These are phyloP conservation scores for Nelumbo lutea DNA, from an alignment of 164 flowering plant genomes.

Conservation along the genomic window DNA sequence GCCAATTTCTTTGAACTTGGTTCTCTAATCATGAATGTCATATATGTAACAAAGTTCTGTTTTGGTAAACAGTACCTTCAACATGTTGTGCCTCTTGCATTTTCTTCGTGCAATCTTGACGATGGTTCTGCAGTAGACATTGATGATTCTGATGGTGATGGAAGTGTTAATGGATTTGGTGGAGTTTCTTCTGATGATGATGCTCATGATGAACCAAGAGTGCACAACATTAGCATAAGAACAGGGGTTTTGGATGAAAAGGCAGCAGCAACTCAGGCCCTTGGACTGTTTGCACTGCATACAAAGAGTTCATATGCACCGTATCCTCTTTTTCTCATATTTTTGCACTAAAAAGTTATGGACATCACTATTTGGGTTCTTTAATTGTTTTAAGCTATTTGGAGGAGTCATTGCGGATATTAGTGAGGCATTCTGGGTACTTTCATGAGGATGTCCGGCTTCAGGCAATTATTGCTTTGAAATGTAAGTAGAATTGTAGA, in stretches of 20 bases:
- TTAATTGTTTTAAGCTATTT: slow-evolving; percentile 61
- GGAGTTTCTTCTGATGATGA: slow-evolving; percentile 98
- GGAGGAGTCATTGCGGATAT: slow-evolving; percentile 83
- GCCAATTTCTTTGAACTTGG: neutral
- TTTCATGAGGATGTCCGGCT: slow-evolving; percentile 99
- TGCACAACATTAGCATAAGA: slow-evolving; percentile 87
- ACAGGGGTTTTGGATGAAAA: slow-evolving; percentile 98
- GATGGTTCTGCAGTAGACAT: slow-evolving; percentile 92
- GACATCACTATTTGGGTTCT: slow-evolving; percentile 19
- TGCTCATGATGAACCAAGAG: slow-evolving; percentile 91
- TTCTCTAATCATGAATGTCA: neutral
- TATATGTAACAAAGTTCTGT: neutral
- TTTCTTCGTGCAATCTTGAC: slow-evolving; percentile 93
- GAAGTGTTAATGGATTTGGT: slow-evolving; percentile 66
- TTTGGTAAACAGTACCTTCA: slow-evolving; percentile 67
- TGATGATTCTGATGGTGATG: slow-evolving; percentile 82
- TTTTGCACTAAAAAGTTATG: neutral
- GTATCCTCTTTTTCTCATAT: slow-evolving; percentile 52
- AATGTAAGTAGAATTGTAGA: slow-evolving; percentile 55
- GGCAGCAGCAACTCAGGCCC: slow-evolving; percentile 99
- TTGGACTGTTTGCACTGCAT: slow-evolving; percentile 85
- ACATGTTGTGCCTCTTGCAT: slow-evolving; percentile 87
- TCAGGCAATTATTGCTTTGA: slow-evolving; percentile 74
- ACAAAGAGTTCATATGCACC: slow-evolving; percentile 76
- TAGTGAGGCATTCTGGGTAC: slow-evolving; percentile 66